Conservation (phyloP, 306 rosid species). For the Cicer arietinum region DNA sequence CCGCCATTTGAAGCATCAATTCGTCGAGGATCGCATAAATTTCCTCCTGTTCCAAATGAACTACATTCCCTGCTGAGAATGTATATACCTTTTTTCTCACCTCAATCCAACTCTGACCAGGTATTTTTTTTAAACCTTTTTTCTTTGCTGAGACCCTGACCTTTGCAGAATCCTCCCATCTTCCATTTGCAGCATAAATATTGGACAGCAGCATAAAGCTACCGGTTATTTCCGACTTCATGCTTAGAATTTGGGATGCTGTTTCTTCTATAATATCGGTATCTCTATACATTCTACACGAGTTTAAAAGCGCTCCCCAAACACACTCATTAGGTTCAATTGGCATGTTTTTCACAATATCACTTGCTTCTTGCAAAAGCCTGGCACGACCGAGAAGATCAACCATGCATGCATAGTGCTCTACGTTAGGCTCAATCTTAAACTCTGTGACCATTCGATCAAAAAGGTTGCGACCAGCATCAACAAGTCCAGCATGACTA, state of each 20-base stretch:
- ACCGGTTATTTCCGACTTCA: slow-evolving; percentile 57
- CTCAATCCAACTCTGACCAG: slow-evolving; percentile 87
- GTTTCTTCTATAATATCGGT: slow-evolving; percentile 62
- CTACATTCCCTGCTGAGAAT: slow-evolving; percentile 69
- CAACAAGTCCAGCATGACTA: slow-evolving; percentile 78
- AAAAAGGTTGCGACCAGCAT: slow-evolving; percentile 61
- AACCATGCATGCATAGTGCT: slow-evolving; percentile 87
- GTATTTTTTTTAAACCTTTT: slow-evolving; percentile 70
- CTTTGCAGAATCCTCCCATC: slow-evolving; percentile 88
- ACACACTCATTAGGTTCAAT: slow-evolving; percentile 76
- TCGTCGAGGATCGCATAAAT: slow-evolving; percentile 59
- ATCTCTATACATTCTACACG: slow-evolving; percentile 73
- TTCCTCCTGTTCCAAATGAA: slow-evolving; percentile 51
- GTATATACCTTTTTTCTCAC: slow-evolving; percentile 64
- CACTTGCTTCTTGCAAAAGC: slow-evolving; percentile 70
- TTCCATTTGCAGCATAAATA: slow-evolving; percentile 76
- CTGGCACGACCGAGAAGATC: slow-evolving; percentile 91
- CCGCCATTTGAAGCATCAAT: slow-evolving; percentile 69
- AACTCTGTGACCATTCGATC: slow-evolving; percentile 58
- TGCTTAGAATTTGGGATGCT: slow-evolving; percentile 51
- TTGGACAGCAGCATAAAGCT: slow-evolving; percentile 82
- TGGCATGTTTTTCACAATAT: slow-evolving; percentile 69
- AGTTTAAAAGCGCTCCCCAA: slow-evolving; percentile 80
- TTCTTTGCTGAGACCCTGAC: slow-evolving; percentile 72
- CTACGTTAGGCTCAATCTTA: slow-evolving; percentile 68